Evolutionary conservation across 2,329 filamentous ascomycete species (phyloP).

Genomic region (Salinomyces thailandicus): DNA sequence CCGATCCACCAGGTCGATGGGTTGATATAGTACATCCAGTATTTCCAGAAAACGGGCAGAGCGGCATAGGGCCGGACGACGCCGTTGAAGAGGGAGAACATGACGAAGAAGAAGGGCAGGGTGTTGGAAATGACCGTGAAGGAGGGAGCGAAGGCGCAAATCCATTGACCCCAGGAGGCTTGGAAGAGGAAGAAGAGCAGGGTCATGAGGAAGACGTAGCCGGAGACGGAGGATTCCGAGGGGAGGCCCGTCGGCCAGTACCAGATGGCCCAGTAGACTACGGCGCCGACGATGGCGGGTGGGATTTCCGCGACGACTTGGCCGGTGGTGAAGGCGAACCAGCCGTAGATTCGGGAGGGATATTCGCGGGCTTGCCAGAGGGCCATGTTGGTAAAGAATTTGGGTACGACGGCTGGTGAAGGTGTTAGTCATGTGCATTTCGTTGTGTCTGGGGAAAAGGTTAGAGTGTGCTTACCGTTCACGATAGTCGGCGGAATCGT

Average conservation of each 20-base stretch:
- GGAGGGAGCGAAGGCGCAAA: slow-evolving; percentile 67
- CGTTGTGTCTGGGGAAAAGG: too few relatives aligned
- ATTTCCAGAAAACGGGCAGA: slow-evolving; percentile 60
- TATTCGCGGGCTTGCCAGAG: slow-evolving; percentile 66
- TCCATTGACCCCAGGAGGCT: slow-evolving; percentile 71
- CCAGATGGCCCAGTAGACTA: slow-evolving; percentile 65
- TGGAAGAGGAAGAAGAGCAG: slow-evolving; percentile 69
- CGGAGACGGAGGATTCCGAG: slow-evolving; percentile 51
- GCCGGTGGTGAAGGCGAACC: slow-evolving; percentile 65
- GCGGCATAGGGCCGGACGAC: slow-evolving; percentile 57
- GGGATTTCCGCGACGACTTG: slow-evolving; percentile 65
- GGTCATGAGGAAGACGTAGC: slow-evolving; percentile 70
- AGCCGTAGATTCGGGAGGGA: slow-evolving; percentile 65
- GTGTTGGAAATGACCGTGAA: slow-evolving; percentile 70
- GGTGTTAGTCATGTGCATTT: too few relatives aligned
- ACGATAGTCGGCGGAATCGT: slow-evolving; percentile 58
- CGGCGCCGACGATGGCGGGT: slow-evolving; percentile 50
- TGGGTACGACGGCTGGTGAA: slow-evolving; percentile 63
- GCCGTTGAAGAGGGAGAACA: slow-evolving; percentile 67
- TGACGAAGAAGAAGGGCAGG: slow-evolving; percentile 71
- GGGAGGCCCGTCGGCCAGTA: slow-evolving; percentile 67
- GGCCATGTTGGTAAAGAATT: slow-evolving; percentile 62
- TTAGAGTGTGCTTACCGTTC: too few relatives aligned
- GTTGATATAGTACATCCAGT: slow-evolving; percentile 59
- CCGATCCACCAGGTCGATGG: slow-evolving; percentile 63